These are phyloP conservation scores for Spiraea crenata DNA, from an alignment of 331 rosid genomes.

Conservation along the genomic window DNA sequence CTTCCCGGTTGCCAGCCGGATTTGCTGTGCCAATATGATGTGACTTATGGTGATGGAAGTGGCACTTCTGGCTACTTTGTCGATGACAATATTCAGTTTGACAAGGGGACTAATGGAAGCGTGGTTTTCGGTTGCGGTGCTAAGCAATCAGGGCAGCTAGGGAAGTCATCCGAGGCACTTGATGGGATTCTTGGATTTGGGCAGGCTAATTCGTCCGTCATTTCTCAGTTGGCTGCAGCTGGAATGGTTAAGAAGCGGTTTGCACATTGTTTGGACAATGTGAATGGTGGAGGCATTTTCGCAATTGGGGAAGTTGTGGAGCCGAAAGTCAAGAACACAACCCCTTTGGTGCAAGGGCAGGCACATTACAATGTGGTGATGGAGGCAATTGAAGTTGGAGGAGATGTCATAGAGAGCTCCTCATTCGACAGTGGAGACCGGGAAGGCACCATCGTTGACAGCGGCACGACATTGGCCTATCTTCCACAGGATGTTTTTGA, in stretches of 20 bases:
- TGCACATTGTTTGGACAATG: conserved; percentile 87
- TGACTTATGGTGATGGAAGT: conserved; percentile 90
- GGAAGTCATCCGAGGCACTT: conserved; percentile 56
- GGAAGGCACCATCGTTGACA: conserved; percentile 40
- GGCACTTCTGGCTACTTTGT: conserved; percentile 71
- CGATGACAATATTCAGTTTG: conserved; percentile 54
- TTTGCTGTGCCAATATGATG: conserved; percentile 58
- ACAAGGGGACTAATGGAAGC: conserved; percentile 44
- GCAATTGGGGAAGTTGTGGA: conserved; percentile 78
- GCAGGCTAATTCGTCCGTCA: conserved; percentile 81
- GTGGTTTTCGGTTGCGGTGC: conserved; percentile 83
- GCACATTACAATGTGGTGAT: conserved; percentile 22
- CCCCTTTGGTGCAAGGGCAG: conserved; percentile 53
- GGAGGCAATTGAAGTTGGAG: conserved; percentile 17
- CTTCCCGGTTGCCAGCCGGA: conserved; percentile 54
- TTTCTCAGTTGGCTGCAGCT: conserved; percentile 82
- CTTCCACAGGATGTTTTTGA: conserved; percentile 34
- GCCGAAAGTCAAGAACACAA: conserved; percentile 54
- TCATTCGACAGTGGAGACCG: conserved; percentile 22
- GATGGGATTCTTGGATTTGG: conserved; percentile 97
- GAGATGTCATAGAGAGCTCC: conserved; percentile 5
- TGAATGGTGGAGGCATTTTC: conserved; percentile 80
- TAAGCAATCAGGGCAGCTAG: conserved; percentile 67
- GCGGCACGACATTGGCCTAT: conserved; percentile 70
- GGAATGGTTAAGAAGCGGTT: conserved; percentile 76